phyloP scores from a whole-genome alignment of 2,329 filamentous ascomycete genomes.

The Huntiella savannae region DNA sequence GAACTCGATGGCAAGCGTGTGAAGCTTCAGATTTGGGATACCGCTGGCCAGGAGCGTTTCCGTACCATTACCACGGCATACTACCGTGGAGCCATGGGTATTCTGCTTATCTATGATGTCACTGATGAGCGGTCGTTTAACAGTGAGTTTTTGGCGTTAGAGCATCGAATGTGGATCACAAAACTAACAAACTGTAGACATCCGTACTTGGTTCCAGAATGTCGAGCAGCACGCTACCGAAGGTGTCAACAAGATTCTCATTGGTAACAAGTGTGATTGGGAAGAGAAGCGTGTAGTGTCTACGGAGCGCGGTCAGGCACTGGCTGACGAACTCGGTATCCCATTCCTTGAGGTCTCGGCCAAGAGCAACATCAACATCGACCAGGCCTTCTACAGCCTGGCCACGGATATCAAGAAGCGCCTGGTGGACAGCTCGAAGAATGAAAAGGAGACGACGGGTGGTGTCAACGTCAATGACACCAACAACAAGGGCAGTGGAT shows the following conservation, averaged over 20 bases:
- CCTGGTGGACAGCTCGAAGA: slow-evolving; percentile 78
- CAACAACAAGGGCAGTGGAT: slow-evolving; percentile 44
- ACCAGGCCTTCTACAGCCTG: slow-evolving; percentile 92
- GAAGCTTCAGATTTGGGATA: slow-evolving; percentile 99
- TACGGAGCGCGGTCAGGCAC: slow-evolving; percentile 77
- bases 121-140: slow-evolving; percentile 92
- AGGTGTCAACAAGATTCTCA: slow-evolving; percentile 98
- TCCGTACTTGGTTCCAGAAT: slow-evolving; percentile 98
- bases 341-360: slow-evolving; percentile 97
- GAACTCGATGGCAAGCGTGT: slow-evolving; percentile 97
- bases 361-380: slow-evolving; percentile 99
- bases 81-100: slow-evolving; percentile 96
- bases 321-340: slow-evolving; percentile 90
- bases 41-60: slow-evolving; percentile 94
- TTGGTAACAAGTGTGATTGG: slow-evolving; percentile 99
- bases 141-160: slow-evolving; percentile 38
- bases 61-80: slow-evolving; percentile 97
- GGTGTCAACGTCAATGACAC: slow-evolving; percentile 52
- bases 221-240: slow-evolving; percentile 96
- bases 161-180: neutral
- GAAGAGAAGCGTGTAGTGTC: slow-evolving; percentile 94
- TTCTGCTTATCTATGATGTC: slow-evolving; percentile 93
- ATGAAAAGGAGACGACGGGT: slow-evolving; percentile 38
- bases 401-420: slow-evolving; percentile 97
- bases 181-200: slow-evolving; percentile 41